A percentile compares a stretch with the other conserved stretches of the same genome.
phyloP scores from a whole-genome alignment of 495 filamentous ascomycete genomes.

The Jackrogersella minutella region DNA sequence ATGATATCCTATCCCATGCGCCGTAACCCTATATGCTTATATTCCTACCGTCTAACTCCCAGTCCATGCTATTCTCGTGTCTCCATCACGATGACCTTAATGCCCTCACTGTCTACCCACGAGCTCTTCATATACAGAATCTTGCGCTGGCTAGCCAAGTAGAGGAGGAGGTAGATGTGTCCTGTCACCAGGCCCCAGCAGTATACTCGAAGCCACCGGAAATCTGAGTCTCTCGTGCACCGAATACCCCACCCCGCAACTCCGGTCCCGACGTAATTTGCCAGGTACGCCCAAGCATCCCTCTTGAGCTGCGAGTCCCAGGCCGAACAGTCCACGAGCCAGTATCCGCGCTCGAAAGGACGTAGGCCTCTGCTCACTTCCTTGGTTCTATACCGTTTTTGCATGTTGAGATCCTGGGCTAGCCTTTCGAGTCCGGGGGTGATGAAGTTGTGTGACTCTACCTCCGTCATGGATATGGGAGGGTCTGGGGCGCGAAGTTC shows the following conservation, averaged over 20 bases:
- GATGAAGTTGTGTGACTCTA: constrained; percentile 48
- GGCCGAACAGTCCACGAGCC: constrained; percentile 62
- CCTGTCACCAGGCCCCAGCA: constrained; percentile 70
- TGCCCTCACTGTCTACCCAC: constrained; percentile 67
- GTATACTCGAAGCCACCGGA: constrained; percentile 61
- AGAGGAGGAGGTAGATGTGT: constrained; percentile 72
- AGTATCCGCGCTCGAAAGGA: constrained; percentile 72
- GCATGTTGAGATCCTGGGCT: constrained; percentile 58
- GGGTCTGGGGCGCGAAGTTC: constrained; percentile 51
- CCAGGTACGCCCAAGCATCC: constrained; percentile 69
- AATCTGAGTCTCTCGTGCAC: constrained; percentile 45
- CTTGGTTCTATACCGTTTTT: constrained; percentile 60
- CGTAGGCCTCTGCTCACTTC: constrained; percentile 59
- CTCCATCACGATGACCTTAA: constrained; percentile 55
- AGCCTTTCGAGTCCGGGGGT: constrained; percentile 65
- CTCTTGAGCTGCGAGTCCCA: constrained; percentile 52
- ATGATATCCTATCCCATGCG: constrained; percentile 1
- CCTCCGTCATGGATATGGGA: constrained; percentile 20
- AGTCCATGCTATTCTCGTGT: not conserved
- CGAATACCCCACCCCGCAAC: constrained; percentile 74
- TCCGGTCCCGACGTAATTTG: constrained; percentile 63
- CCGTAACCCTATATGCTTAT: not conserved
- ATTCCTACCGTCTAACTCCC: not conserved
- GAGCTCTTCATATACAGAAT: constrained; percentile 59
- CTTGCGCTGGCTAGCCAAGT: constrained; percentile 66